A percentile compares a stretch with the other conserved stretches of the same genome.
Evolutionary conservation across 768 basidiomycete species (phyloP).

Genomic region (Phlebiopsis flavidoalba): DNA sequence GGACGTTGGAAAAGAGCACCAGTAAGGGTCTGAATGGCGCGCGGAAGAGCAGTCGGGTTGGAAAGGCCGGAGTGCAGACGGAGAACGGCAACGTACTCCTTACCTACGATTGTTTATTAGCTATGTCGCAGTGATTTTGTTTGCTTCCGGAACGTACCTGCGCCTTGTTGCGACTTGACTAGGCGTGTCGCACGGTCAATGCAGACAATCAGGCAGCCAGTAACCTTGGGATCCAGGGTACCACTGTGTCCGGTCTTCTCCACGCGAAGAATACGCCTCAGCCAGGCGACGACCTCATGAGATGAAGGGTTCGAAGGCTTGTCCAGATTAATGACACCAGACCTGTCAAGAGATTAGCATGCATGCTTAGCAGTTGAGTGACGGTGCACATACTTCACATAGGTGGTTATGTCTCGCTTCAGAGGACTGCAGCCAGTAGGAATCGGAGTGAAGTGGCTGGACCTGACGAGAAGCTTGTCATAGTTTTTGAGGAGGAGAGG

Average conservation of each 20-base stretch:
- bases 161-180: conserved; percentile 98
- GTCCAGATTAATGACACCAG: conserved; percentile 98
- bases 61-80: conserved; percentile 83
- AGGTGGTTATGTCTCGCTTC: conserved; percentile 87
- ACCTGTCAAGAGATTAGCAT: conserved; percentile 40
- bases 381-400: conserved; percentile 67
- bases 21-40: conserved; percentile 93
- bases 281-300: conserved; percentile 99
- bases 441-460: conserved; percentile 97
- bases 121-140: conserved; percentile 15
- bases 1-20: conserved; percentile 99
- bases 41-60: conserved; percentile 80
- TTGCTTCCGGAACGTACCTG: conserved; percentile 51
- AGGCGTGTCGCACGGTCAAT: conserved; percentile 97
- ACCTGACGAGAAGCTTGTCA: conserved; percentile 91
- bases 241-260: conserved; percentile 99
- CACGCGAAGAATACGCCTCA: conserved; percentile 91
- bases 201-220: conserved; percentile 97
- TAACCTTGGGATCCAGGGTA: conserved; percentile 98
- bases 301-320: conserved; percentile 99
- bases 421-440: conserved; percentile 90
- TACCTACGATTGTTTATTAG: conserved; percentile 47
- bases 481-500: conserved; percentile 98
- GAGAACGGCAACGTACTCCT: conserved; percentile 97
- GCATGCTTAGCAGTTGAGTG: neutral